phyloP scores from a whole-genome alignment of 2,329 filamentous ascomycete species.

The Rhytidhysteron rufulum region DNA sequence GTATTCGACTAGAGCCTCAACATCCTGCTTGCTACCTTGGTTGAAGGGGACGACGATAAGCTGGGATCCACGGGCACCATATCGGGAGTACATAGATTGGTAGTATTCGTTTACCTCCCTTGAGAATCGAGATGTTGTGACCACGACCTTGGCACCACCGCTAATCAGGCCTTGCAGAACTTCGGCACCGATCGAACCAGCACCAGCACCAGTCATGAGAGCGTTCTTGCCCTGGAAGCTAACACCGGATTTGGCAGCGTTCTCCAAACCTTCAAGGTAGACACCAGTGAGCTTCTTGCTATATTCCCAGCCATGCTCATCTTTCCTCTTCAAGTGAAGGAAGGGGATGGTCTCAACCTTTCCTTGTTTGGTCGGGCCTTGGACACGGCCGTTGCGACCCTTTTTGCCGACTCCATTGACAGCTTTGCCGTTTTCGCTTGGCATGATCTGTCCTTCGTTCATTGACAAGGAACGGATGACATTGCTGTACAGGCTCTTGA shows the following conservation, averaged over 20 bases:
- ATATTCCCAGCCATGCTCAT: slow-evolving; percentile 95
- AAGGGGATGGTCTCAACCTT: slow-evolving; percentile 98
- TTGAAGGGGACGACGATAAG: slow-evolving; percentile 99
- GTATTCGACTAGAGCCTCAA: slow-evolving; percentile 89
- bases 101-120: slow-evolving; percentile 98
- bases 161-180: slow-evolving; percentile 94
- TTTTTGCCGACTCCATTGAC: slow-evolving; percentile 56
- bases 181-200: slow-evolving; percentile 95
- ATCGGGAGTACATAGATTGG: slow-evolving; percentile 95
- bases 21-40: slow-evolving; percentile 96
- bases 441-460: slow-evolving; percentile 97
- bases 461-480: slow-evolving; percentile 91
- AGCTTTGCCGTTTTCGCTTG: slow-evolving; percentile 73
- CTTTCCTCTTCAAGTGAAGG: slow-evolving; percentile 92
- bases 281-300: slow-evolving; percentile 96
- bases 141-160: slow-evolving; percentile 92
- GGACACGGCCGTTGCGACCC: slow-evolving; percentile 50
- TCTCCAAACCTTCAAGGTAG: slow-evolving; percentile 88
- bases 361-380: slow-evolving; percentile 63
- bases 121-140: slow-evolving; percentile 95
- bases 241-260: slow-evolving; percentile 81
- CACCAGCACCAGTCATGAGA: slow-evolving; percentile 96
- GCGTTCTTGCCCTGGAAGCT: slow-evolving; percentile 94
- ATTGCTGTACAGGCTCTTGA: slow-evolving; percentile 91
- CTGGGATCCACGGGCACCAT: slow-evolving; percentile 89